Evolutionary conservation across 2,329 filamentous ascomycete genomes (phyloP).

Genomic region (Aspergillus calidoustus): DNA sequence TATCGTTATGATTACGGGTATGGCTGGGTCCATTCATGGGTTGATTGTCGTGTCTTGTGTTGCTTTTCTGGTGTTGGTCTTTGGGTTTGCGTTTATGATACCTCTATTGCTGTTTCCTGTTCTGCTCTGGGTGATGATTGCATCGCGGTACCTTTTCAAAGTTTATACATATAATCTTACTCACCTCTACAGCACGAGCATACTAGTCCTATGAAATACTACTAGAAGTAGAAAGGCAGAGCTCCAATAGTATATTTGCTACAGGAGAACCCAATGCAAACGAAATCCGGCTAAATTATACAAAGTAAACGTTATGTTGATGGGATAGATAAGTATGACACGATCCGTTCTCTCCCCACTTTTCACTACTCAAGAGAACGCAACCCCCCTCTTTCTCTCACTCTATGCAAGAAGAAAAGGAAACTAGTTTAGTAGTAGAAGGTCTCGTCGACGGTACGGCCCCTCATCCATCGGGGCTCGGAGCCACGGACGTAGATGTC

Average conservation of each 20-base stretch:
- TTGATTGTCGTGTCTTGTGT: no score
- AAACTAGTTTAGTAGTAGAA: conserved; percentile 66
- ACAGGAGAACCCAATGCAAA: conserved; percentile 33
- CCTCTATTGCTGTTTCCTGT: conserved; percentile 6
- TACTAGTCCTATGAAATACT: neutral
- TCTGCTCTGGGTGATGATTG: no score
- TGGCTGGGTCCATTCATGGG: no score
- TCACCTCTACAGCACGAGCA: no score
- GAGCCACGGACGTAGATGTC: conserved; percentile 91
- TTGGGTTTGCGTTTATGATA: conserved; percentile 15
- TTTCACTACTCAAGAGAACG: conserved; percentile 6
- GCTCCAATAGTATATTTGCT: conserved; percentile 30
- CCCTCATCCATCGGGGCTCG: conserved; percentile 86
- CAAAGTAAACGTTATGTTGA: conserved; percentile 38
- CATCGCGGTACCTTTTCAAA: no score
- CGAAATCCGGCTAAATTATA: conserved; percentile 44
- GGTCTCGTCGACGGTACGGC: conserved; percentile 88
- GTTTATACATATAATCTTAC: no score
- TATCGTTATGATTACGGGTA: no score
- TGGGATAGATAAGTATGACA: conserved; percentile 11
- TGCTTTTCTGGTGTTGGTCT: neutral
- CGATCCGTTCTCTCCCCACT: conserved; percentile 5
- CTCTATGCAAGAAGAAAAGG: conserved; percentile 6
- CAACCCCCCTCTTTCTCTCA: neutral
- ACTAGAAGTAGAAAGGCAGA: conserved; percentile 9